Percentiles rank a stretch among this genome's conserved stretches.
These are phyloP conservation scores for Vaccinium myrtillus DNA, from an alignment of 148 eudicot species.

Conservation along the genomic window DNA sequence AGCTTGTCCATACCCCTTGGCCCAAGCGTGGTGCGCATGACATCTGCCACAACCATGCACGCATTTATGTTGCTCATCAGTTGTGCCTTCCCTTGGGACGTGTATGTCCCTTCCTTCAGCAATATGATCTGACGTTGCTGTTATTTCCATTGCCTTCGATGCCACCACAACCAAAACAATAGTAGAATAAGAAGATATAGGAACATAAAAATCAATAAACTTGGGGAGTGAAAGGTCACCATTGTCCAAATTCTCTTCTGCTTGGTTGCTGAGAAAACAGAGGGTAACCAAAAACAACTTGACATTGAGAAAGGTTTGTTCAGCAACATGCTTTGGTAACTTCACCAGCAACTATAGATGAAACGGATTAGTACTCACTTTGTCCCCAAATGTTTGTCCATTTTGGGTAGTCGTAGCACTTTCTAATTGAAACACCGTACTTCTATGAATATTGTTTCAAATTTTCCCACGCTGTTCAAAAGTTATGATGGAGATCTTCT, in stretches of 20 bases:
- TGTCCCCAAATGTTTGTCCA: neutral
- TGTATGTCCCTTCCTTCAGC: slow-evolving; percentile 91
- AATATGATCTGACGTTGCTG: slow-evolving; percentile 91
- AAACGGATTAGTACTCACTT: neutral
- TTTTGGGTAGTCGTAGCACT: neutral
- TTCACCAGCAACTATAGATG: neutral
- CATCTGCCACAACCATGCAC: slow-evolving; percentile 77
- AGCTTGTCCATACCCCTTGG: slow-evolving; percentile 98
- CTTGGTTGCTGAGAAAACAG: neutral
- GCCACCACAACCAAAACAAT: slow-evolving; percentile 1
- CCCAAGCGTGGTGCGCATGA: slow-evolving; percentile 84
- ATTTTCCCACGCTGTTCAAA: too few species aligned
- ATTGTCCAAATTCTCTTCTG: neutral
- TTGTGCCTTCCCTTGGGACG: slow-evolving; percentile 94
- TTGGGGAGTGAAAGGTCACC: neutral
- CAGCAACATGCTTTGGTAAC: neutral
- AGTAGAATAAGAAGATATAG: neutral
- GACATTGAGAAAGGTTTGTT: neutral
- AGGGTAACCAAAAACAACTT: neutral
- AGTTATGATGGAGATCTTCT: too few species aligned
- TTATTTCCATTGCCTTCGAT: slow-evolving; percentile 23
- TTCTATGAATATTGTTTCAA: too few species aligned
- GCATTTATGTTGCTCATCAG: slow-evolving; percentile 96
- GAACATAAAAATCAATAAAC: neutral
- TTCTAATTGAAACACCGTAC: too few species aligned